phyloP scores from a whole-genome alignment of 441 rosid species.

The Erodium trifolium region DNA sequence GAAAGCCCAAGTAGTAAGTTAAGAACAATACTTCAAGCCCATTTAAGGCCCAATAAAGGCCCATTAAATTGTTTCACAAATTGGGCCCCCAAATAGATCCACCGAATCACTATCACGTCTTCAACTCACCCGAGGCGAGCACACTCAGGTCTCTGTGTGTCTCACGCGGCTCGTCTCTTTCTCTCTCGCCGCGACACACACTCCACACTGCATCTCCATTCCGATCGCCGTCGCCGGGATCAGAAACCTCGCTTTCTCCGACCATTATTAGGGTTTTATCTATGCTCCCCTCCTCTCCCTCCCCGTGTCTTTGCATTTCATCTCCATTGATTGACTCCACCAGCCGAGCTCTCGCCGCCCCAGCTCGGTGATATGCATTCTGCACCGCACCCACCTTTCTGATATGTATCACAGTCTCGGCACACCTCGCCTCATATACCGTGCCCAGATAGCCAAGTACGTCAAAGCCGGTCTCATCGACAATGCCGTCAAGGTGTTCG shows the following conservation, averaged over 20 bases:
- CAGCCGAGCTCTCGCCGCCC: constrained; percentile 8
- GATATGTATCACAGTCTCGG: constrained; percentile 85
- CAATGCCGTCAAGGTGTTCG: constrained; percentile 73
- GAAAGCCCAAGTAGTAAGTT: too few species aligned
- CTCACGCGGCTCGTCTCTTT: too few species aligned
- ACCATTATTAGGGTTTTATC: not conserved
- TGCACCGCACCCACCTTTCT: constrained; percentile 21
- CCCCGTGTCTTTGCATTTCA: not conserved
- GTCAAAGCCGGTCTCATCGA: constrained; percentile 71
- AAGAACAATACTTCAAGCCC: too few species aligned
- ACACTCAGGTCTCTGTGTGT: too few species aligned
- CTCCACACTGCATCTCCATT: not conserved
- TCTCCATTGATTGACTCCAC: constrained; percentile 7
- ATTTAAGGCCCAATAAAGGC: too few species aligned
- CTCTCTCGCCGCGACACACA: not conserved
- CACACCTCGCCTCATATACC: constrained; percentile 75
- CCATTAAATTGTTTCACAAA: too few species aligned
- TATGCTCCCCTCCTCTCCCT: not conserved
- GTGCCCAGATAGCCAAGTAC: constrained; percentile 46
- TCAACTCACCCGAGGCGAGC: too few species aligned
- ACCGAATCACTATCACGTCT: too few species aligned
- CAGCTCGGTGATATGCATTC: constrained; percentile 42
- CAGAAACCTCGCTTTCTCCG: not conserved
- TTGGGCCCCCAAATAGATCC: too few species aligned
- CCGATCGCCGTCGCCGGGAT: constrained; percentile 12